These are phyloP conservation scores for Saccharomycopsis sp. DNA, from an alignment of 805 yeast species.

Conservation along the genomic window DNA sequence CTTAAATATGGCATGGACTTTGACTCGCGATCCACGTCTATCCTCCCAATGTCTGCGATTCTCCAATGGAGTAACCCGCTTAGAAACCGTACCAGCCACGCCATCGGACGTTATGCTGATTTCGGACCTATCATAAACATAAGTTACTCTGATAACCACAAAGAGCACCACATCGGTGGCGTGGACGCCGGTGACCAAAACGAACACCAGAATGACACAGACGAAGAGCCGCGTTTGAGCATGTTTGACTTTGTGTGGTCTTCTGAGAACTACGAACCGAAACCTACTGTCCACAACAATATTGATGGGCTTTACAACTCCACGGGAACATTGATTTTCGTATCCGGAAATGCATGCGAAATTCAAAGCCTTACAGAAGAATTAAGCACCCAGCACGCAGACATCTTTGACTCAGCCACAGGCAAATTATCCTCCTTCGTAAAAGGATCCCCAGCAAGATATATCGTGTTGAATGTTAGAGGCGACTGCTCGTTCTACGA, in stretches of 20 bases:
- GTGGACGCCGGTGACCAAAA: no score
- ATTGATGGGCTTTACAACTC: no score
- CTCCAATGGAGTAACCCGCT: slow-evolving; percentile 13
- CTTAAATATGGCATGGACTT: slow-evolving; percentile 15
- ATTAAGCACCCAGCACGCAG: not conserved
- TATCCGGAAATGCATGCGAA: slow-evolving; percentile 12
- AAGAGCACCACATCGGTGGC: not conserved
- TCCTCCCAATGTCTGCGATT: slow-evolving; percentile 19
- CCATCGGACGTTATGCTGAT: slow-evolving; percentile 18
- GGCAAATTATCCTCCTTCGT: not conserved
- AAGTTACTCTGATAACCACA: slow-evolving; percentile 2
- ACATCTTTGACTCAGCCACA: not conserved
- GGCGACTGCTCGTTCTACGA: slow-evolving; percentile 52
- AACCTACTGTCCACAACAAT: no score
- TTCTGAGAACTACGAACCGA: no score
- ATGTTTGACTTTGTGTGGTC: not conserved
- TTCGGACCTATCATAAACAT: slow-evolving; percentile 17
- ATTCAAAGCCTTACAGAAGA: not conserved
- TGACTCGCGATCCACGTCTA: slow-evolving; percentile 14
- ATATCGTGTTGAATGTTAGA: slow-evolving; percentile 24
- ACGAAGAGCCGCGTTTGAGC: no score
- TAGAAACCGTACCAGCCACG: slow-evolving; percentile 10
- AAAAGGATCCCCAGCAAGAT: not conserved
- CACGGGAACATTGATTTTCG: slow-evolving; percentile 8
- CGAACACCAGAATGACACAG: not conserved